Evolutionary conservation across 2,329 filamentous ascomycete species (phyloP), one percentile per base, ranked within the genome.

Genomic region (Zalaria sp.): DNA sequence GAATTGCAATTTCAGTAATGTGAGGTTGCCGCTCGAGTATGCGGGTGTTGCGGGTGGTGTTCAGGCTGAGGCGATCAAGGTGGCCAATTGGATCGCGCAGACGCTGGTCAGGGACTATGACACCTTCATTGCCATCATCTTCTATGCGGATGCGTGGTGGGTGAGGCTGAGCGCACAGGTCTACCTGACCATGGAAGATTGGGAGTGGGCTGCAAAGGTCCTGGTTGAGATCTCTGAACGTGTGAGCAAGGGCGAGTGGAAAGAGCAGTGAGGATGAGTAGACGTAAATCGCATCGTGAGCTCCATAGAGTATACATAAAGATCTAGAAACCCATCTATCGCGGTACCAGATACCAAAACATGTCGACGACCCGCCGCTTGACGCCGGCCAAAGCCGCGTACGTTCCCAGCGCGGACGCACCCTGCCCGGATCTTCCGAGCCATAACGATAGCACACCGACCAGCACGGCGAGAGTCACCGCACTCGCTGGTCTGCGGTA

Each of bases 151-250:
- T 0, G 68, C 68, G 41, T 73, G 79, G 57, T 94, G 82, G 82
- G 67, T 72, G 0, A 67, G 89, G 38, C 54, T 93, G 38, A 87
- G 82, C 55, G 84, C 75, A 9, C 87, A 94, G 67, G 72, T 91
- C 0, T 96, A 91, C 57, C 62, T 95, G n/a, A 84, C 85, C 26
- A 57, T 80, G 48, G 68, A 69, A 8, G 87, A 95, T 59, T 94
- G 91, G 54, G 74, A 81, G 56, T 83, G 75, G 73, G 71, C 72
- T 3, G 83, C 70, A 0, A 55, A 66, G 39, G 64, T 72, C 5
- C 58, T 91, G 52, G 72, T 73, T 55, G 62, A 66, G 29, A 50
- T 83, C 4, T 77, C 72, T 52, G 64, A 65, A 35, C 61, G 69
- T 49, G 69, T 72, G 28, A 62, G 61, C 35, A 62, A 58, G 37